Evolutionary conservation across 495 filamentous ascomycete species (phyloP), one percentile per base, ranked within the genome.

Genomic region (Annulohypoxylon bovei): DNA sequence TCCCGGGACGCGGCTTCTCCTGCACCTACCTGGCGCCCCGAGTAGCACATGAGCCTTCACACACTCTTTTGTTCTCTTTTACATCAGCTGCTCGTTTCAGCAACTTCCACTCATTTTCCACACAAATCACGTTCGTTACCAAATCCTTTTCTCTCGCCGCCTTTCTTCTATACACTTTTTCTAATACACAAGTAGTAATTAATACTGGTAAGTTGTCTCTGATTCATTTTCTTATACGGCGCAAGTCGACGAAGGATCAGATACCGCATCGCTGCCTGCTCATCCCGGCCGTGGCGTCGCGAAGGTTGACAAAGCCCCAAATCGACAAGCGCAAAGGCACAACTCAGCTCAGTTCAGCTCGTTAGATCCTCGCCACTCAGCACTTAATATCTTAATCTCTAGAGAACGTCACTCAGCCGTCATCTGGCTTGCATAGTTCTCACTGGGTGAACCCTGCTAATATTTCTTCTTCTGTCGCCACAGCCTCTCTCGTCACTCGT

Each of bases 401-500:
- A 1, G 9, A 28, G 22, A 30, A 50, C 59, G 20, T 63, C 58
- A 62, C 23, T 23, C 25, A 28, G n/a, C 23, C 33, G 33, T 47
- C 25, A 30, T 18, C 23, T 30, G 39, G 32, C 18, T 37, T 59
- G 35, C 28, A 66, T 58, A 60, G 6, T 37, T 67, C 30, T 46
- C 28, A 46, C 27, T 12, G 20, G 42, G 14, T 37, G 56, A 57
- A 32, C 58, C 12, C 35, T 58, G 12, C 63, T 67, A 53, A 67
- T 35, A 27, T 44, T 44, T 60, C 11, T 42, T 14, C 46, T 60
- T 16, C 33, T 55, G n/a, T 14, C 3, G 27, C 33, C 18, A 12
- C 35, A 67, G 63, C 46, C 53, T 18, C 63, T 76, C 52, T 70
- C 37, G 40, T 68, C 72, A 59, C 58, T 77, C 72, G 47, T 77